Evolutionary conservation across 345 rosid species (phyloP).

Genomic region (Linum lewisii): DNA sequence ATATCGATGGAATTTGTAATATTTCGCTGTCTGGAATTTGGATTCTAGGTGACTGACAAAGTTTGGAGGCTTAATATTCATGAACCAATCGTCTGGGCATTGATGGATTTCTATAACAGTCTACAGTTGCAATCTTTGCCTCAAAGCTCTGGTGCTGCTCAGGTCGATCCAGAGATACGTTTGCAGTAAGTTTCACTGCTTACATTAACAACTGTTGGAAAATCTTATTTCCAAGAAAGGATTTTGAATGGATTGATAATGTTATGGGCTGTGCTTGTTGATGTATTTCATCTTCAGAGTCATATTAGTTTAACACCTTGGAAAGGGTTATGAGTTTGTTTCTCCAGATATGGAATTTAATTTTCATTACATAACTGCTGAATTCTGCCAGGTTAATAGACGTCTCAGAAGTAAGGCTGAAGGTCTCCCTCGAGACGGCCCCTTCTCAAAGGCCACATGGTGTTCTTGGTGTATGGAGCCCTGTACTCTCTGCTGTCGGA

Average conservation of each 20-base stretch:
- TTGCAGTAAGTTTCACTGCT: conserved; percentile 48
- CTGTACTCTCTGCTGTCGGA: conserved; percentile 87
- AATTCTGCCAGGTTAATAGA: conserved; percentile 69
- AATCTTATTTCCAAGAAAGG: background rate
- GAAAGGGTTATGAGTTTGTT: background rate
- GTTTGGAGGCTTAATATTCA: conserved; percentile 85
- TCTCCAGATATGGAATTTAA: background rate
- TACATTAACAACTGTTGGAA: background rate
- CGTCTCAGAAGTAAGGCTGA: conserved; percentile 87
- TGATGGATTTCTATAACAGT: conserved; percentile 62
- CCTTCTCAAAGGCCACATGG: conserved; percentile 91
- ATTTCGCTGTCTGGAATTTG: background rate
- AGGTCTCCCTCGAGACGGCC: conserved; percentile 81
- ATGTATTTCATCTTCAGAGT: background rate
- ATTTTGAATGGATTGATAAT: background rate
- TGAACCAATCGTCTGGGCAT: conserved; percentile 97
- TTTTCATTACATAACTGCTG: conserved; percentile 7
- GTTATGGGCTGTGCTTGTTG: background rate
- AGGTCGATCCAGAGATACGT: conserved; percentile 95
- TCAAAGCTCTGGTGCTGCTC: conserved; percentile 51
- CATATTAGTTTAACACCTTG: background rate
- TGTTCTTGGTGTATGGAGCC: conserved; percentile 94
- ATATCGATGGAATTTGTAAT: background rate
- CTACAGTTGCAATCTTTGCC: conserved; percentile 77
- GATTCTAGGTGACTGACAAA: conserved; percentile 65